Percentiles rank a stretch among this genome's conserved stretches.
Conservation (phyloP, 2,329 filamentous ascomycete genomes). For the Trichoderma sp. region DNA sequence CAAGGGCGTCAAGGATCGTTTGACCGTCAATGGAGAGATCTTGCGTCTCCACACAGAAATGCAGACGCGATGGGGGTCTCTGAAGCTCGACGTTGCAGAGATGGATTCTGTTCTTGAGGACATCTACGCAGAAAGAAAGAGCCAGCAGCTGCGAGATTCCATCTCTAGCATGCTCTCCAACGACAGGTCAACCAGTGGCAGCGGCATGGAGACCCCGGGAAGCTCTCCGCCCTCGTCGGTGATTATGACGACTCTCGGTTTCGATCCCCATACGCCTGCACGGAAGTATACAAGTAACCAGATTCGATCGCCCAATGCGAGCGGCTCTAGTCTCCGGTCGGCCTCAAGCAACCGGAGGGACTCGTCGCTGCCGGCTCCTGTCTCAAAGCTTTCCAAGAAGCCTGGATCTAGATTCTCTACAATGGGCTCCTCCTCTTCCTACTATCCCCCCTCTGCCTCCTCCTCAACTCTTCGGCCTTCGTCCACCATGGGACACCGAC, state of each 20-base stretch:
- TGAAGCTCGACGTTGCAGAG: slow-evolving; percentile 73
- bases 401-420: slow-evolving; percentile 45
- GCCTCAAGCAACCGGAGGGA: slow-evolving; percentile 45
- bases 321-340: slow-evolving; percentile 45
- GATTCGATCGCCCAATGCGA: slow-evolving; percentile 46
- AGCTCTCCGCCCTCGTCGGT: slow-evolving; percentile 63
- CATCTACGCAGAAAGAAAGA: slow-evolving; percentile 57
- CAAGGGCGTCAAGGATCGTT: slow-evolving; percentile 88
- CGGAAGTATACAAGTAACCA: slow-evolving; percentile 37
- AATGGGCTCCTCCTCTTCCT: no score
- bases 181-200: slow-evolving; percentile 68
- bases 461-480: slow-evolving; percentile 42
- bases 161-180: slow-evolving; percentile 88
- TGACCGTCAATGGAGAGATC: slow-evolving; percentile 96
- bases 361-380: slow-evolving; percentile 47
- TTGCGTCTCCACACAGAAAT: slow-evolving; percentile 81
- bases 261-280: slow-evolving; percentile 46
- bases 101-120: slow-evolving; percentile 76
- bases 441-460: slow-evolving; percentile 42
- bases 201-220: slow-evolving; percentile 66
- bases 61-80: slow-evolving; percentile 71
- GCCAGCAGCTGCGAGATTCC: slow-evolving; percentile 81
- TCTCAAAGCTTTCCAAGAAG: slow-evolving; percentile 41
- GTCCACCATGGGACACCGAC: slow-evolving; percentile 53
- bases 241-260: slow-evolving; percentile 55